Conservation (phyloP, 257 asterid genomes). For the Lantana camara region DNA sequence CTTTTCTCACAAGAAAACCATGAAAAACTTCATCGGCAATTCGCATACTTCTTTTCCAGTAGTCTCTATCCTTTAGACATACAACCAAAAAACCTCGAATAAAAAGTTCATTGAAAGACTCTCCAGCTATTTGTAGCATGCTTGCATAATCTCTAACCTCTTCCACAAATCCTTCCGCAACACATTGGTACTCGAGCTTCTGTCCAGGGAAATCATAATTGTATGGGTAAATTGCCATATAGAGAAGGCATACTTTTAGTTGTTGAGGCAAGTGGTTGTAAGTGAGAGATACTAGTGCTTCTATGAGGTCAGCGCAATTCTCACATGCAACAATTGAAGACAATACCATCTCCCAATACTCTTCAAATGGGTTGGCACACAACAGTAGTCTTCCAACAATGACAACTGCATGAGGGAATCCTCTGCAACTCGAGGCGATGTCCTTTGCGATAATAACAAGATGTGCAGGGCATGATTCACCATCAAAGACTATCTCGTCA, state of each 20-base stretch:
- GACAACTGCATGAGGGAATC: neutral
- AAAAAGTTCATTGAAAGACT: conserved; percentile 14
- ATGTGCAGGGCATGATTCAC: neutral
- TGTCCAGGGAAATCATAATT: neutral
- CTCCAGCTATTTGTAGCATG: conserved; percentile 20
- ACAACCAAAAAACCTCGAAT: neutral
- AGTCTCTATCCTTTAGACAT: too few relatives aligned
- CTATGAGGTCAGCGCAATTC: neutral
- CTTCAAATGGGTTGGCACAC: neutral
- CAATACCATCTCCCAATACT: neutral
- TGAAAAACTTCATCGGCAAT: conserved; percentile 1
- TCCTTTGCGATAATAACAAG: neutral
- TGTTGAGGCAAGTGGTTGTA: neutral
- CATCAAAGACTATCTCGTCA: neutral
- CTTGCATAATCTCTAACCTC: too few relatives aligned
- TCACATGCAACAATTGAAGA: neutral
- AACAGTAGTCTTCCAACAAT: neutral
- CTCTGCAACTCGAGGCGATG: neutral
- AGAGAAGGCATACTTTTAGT: neutral
- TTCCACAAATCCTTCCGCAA: conserved; percentile 23
- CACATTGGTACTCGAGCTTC: conserved; percentile 20
- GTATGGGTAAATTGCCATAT: neutral
- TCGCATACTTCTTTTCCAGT: neutral
- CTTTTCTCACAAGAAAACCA: neutral
- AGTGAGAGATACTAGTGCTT: conserved; percentile 1